phyloP scores from a whole-genome alignment of 768 basidiomycete species.

The Leucogyrophana mollusca region DNA sequence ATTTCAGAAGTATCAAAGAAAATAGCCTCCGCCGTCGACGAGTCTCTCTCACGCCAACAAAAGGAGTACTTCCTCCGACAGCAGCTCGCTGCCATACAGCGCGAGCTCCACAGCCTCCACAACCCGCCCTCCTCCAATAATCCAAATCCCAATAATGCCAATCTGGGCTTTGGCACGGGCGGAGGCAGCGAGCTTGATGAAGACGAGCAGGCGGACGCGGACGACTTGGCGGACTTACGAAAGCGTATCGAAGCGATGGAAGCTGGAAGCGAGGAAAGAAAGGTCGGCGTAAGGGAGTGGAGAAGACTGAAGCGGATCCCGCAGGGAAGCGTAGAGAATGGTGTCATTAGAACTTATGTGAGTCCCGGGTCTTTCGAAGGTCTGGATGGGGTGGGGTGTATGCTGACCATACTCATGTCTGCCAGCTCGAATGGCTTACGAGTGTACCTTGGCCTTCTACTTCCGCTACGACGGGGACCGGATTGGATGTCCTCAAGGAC shows the following conservation, averaged over 20 bases:
- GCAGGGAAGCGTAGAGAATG: conserved; percentile 85
- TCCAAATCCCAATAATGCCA: conserved; percentile 11
- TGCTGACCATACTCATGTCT: conserved; percentile 11
- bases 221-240: conserved; percentile 73
- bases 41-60: conserved; percentile 84
- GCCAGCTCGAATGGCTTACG: conserved; percentile 87
- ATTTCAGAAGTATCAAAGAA: conserved; percentile 81
- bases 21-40: conserved; percentile 78
- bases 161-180: conserved; percentile 23
- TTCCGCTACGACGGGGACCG: conserved; percentile 11
- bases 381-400: too few relatives aligned
- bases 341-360: conserved; percentile 83
- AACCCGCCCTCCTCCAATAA: conserved; percentile 22
- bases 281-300: conserved; percentile 82
- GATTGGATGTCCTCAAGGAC: conserved; percentile 43
- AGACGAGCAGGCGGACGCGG: conserved; percentile 77
- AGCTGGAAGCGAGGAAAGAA: conserved; percentile 74
- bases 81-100: conserved; percentile 77
- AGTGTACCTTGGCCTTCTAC: conserved; percentile 73
- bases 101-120: conserved; percentile 64
- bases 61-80: conserved; percentile 86
- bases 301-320: conserved; percentile 85
- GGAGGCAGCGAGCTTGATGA: conserved; percentile 60
- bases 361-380: conserved; percentile 26
- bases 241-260: conserved; percentile 74